These are phyloP conservation scores for Plenodomus lindquistii DNA, from an alignment of 2,329 filamentous ascomycete species.

Conservation along the genomic window DNA sequence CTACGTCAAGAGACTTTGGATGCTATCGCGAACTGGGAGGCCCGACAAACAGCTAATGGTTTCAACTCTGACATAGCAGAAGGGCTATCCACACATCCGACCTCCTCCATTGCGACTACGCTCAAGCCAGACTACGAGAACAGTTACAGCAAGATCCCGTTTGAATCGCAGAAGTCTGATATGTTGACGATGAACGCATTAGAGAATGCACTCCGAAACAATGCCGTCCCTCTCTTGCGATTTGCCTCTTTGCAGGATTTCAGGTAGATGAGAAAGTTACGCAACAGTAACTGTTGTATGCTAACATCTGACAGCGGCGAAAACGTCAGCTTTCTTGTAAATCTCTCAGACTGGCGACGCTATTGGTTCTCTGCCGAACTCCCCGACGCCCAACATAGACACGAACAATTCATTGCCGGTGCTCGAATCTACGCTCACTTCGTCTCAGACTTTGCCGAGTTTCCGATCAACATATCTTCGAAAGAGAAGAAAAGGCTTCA, in stretches of 20 bases:
- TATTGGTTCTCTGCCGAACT: constrained; percentile 30
- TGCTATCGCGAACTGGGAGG: constrained; percentile 39
- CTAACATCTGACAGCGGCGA: constrained; percentile 23
- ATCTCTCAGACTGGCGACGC: constrained; percentile 39
- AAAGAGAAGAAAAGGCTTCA: constrained; percentile 33
- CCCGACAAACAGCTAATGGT: constrained; percentile 22
- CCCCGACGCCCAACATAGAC: constrained; percentile 25
- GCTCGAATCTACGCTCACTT: constrained; percentile 40
- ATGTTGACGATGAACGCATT: constrained; percentile 41
- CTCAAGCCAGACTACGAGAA: constrained; percentile 13
- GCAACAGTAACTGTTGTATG: neutral
- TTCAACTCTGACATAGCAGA: constrained; percentile 8
- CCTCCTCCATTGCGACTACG: constrained; percentile 23
- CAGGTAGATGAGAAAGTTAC: neutral
- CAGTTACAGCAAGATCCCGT: constrained; percentile 17
- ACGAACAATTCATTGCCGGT: constrained; percentile 33
- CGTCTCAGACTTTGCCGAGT: constrained; percentile 40
- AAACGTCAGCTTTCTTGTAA: constrained; percentile 41
- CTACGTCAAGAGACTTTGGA: constrained; percentile 39
- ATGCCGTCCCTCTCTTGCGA: constrained; percentile 34
- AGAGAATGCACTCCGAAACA: constrained; percentile 36
- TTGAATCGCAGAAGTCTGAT: constrained; percentile 35
- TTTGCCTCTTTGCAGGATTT: constrained; percentile 43
- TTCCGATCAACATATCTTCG: constrained; percentile 42
- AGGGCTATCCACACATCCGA: constrained; percentile 14